These are phyloP conservation scores for Podaxis carcinomalis DNA, from an alignment of 768 basidiomycete genomes.

Conservation along the genomic window DNA sequence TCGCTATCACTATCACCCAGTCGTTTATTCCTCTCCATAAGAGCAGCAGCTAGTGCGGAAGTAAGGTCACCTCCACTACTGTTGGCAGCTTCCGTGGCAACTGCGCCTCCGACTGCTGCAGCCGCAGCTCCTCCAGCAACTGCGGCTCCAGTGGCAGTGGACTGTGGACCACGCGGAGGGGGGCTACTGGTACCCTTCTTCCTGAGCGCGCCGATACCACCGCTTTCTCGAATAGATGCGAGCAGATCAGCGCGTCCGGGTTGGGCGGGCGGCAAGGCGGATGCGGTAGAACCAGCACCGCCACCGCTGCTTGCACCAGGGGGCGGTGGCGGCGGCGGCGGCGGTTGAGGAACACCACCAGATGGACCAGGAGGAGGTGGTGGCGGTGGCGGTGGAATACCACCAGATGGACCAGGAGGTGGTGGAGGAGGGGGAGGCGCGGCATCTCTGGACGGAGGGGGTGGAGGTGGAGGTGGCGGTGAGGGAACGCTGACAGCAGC, in stretches of 20 bases:
- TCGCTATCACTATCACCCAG: conserved; percentile 84
- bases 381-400: conserved; percentile 28
- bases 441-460: conserved; percentile 10
- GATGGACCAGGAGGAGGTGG: conserved; percentile 40
- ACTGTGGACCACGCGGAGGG: conserved; percentile 29
- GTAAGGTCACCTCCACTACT: conserved; percentile 72
- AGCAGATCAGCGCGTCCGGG: conserved; percentile 65
- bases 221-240: conserved; percentile 72
- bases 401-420: conserved; percentile 25
- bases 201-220: conserved; percentile 65
- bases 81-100: conserved; percentile 27
- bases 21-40: conserved; percentile 81
- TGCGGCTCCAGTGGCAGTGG: conserved; percentile 28
- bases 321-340: conserved; percentile 39
- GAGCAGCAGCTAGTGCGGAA: conserved; percentile 75
- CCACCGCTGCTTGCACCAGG: conserved; percentile 22
- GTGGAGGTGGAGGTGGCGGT: conserved; percentile 30
- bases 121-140: conserved; percentile 29
- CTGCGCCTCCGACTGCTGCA: conserved; percentile 32
- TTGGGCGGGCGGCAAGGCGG: conserved; percentile 44
- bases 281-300: conserved; percentile 19
- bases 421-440: conserved; percentile 35
- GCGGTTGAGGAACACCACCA: conserved; percentile 14
- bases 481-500: conserved; percentile 9
- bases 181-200: conserved; percentile 44